Evolutionary conservation across 805 yeast genomes (phyloP), one percentile per base, ranked within the genome.

Genomic region (Vanderwaltozyma verrucispora): DNA sequence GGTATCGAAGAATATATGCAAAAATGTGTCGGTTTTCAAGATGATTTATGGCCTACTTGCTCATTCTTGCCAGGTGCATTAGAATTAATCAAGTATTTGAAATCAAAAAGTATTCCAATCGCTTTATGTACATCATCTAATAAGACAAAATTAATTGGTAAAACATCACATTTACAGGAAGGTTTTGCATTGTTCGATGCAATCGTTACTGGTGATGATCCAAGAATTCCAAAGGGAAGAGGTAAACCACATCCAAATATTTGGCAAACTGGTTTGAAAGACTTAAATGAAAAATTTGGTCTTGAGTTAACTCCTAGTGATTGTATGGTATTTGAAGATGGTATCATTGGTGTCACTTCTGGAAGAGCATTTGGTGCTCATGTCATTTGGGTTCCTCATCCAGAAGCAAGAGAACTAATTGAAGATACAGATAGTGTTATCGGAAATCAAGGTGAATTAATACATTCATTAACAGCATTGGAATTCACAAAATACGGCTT

Each of bases 171-270:
- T 54, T 65, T 87, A 34, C 58, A 63, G 17, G 61, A 72, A n/a
- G 75, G 77, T 1, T 83, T 85, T 48, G 69, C 70, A 2, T 54
- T 71, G 24, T 92, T 92, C 52, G 74, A 72, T 33, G 83, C 79
- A 45, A 67, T 82, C 16, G 81, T 89, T 26, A 80, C 89, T 1
- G 97, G 97, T 5, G 98, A 92, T 63, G 92, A 92, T 53, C 65
- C 74, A 26, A 71, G 94, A 31, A 75, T 92, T 40, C 83, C 89
- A 2, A 67, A 65, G 13, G 97, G 96, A 3, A 71, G 79, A 44
- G 97, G 98, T 5, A 92, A 92, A 57, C 99, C 99, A 12, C 67
- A 68, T 41, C 98, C 98, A 2, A 94, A 88, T 56, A 87, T 92
- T 45, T 92, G 95, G 94, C 74, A 74, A 45, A 69, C 77, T 3